Base-by-base conservation (phyloP, 2,329 filamentous ascomycete species). In the Aspergillus jensenii region DNA sequence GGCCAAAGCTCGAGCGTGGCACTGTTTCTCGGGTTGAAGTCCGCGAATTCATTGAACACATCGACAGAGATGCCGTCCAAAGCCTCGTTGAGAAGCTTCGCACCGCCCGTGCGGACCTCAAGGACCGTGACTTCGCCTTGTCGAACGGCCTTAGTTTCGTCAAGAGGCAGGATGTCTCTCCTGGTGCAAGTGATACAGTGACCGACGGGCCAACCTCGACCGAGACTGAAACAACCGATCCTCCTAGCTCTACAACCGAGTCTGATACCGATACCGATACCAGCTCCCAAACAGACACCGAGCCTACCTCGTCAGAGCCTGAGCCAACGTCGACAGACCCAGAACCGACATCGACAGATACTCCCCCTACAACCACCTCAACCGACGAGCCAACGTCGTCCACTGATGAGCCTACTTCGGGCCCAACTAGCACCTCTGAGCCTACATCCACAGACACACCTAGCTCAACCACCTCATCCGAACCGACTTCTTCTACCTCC, bases 101-200 rank as follows among this genome's bases (percentile, higher is more conserved):
- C 69, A 83, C 90, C 68, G 88, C 85, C 62, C 87, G 89, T 67
- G 81, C 80, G 63, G 78, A 81, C 11, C 79, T 89, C 55, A 84
- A 89, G 74, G 77, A 79, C 44, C 81, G 83, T 62, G 82, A 90
- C 68, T 82, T 85, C 21, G 79, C 82, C 39, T 78, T 90, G 39
- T 87, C 87, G 17, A 84, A 81, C 9, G 83, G 84, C 58, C 80
- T 88, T 55, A 83, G 85, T 57, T 75, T 91, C 56, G 88, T 84
- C 39, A 86, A 85, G 73, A 83, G 88, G 61, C 83, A 87, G 39
- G 56, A 58, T 51, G 9, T 48, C 43, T 61, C 62, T 23, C 49
- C 60, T 31, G 50, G 31, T 23, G 50, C 58, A 4, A 58, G 60
- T 21, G 57, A 41, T 35, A 55, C 56, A 41, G 54, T 61, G 8